Evolutionary conservation across 2,329 filamentous ascomycete species (phyloP).

Genomic region (Trichoderma sp.): DNA sequence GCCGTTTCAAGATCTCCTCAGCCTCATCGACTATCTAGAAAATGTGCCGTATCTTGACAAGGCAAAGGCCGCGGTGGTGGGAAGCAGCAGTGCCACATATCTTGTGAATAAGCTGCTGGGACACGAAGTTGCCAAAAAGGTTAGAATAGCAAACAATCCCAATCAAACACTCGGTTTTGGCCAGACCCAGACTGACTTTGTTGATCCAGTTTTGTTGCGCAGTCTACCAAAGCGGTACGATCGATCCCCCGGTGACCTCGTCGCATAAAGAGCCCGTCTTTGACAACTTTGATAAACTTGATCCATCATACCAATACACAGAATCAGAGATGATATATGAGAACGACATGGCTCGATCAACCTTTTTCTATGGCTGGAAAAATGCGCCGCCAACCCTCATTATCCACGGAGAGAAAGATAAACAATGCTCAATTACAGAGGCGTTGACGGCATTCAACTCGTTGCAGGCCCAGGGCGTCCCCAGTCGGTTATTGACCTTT

Average conservation of each 20-base stretch:
- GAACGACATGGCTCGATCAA: not conserved
- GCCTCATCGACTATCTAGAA: conserved; percentile 51
- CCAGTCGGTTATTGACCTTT: conserved; percentile 68
- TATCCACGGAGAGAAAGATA: conserved; percentile 70
- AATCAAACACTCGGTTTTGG: not conserved
- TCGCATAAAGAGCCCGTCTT: conserved; percentile 26
- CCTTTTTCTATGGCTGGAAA: conserved; percentile 54
- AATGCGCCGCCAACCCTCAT: conserved; percentile 64
- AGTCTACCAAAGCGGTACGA: conserved; percentile 50
- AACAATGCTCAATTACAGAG: conserved; percentile 46
- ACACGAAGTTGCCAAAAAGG: conserved; percentile 48
- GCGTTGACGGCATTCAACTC: conserved; percentile 71
- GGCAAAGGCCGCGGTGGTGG: conserved; percentile 49
- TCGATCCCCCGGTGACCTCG: conserved; percentile 29
- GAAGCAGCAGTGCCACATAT: conserved; percentile 57
- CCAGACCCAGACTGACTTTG: not conserved
- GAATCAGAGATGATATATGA: not conserved
- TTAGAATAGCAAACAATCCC: conserved; percentile 19
- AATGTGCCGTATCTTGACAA: conserved; percentile 53
- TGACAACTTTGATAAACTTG: conserved; percentile 39
- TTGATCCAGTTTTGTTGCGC: conserved; percentile 25
- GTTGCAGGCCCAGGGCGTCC: conserved; percentile 63
- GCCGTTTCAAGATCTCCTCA: conserved; percentile 55
- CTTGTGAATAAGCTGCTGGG: conserved; percentile 60
- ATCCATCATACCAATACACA: conserved; percentile 39